Conservation (phyloP, 805 yeast species). For the Candida alai region DNA sequence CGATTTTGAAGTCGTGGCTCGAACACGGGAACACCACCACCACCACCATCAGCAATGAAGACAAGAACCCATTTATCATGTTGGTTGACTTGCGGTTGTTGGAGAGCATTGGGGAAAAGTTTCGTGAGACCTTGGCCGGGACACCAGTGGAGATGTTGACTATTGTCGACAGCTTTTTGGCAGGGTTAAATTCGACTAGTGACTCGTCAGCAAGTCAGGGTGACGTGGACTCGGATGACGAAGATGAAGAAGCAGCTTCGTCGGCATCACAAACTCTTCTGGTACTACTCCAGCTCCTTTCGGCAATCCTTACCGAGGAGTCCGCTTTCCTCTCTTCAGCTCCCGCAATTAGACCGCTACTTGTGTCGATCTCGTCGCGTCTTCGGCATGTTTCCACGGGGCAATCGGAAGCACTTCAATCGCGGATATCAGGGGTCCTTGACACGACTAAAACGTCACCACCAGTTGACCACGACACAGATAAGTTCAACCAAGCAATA, state of each 20-base stretch:
- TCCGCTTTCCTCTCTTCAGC: too few relatives aligned
- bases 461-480: too few relatives aligned
- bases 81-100: slow-evolving; percentile 61
- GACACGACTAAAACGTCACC: too few relatives aligned
- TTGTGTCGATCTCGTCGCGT: too few relatives aligned
- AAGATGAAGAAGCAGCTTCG: slow-evolving; percentile 19
- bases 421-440: too few relatives aligned
- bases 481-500: slow-evolving; percentile 61
- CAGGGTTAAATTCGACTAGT: slow-evolving; percentile 6
- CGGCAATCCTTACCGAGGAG: slow-evolving; percentile 26
- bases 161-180: slow-evolving; percentile 26
- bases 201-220: slow-evolving; percentile 12
- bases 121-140: slow-evolving; percentile 52
- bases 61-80: slow-evolving; percentile 48
- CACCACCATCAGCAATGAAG: too few relatives aligned
- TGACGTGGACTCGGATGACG: slow-evolving; percentile 27
- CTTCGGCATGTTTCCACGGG: too few relatives aligned
- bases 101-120: slow-evolving; percentile 55
- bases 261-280: slow-evolving; percentile 19
- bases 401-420: too few relatives aligned
- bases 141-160: slow-evolving; percentile 57
- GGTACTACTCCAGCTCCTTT: slow-evolving; percentile 30
- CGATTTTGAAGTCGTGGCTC: slow-evolving; percentile 61
- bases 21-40: slow-evolving; percentile 7
- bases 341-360: too few relatives aligned